Conservation (phyloP, 768 basidiomycete species). For the Cystoderma amianthinum region DNA sequence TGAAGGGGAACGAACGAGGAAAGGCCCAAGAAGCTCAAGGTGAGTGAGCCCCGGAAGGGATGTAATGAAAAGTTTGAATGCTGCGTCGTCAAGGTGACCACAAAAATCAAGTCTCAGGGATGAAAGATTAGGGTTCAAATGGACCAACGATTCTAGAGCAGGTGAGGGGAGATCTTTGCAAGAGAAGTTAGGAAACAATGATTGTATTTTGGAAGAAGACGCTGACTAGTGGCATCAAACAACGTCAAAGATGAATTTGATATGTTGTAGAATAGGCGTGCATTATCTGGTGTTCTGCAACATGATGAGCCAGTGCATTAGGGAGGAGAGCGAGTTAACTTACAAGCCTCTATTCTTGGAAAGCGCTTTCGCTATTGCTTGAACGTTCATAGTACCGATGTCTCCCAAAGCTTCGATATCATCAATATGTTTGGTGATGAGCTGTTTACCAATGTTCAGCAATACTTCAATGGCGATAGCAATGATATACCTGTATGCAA, state of each 20-base stretch:
- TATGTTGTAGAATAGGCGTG: conserved; percentile 75
- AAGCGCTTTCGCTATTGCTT: conserved; percentile 76
- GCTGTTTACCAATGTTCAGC: conserved; percentile 26
- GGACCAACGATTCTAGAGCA: conserved; percentile 63
- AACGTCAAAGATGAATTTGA: conserved; percentile 61
- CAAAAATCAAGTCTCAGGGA: conserved; percentile 79
- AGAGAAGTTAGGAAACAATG: conserved; percentile 2
- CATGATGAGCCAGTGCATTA: conserved; percentile 3
- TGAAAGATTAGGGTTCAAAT: conserved; percentile 81
- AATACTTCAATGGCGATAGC: neutral
- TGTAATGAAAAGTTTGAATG: conserved; percentile 50
- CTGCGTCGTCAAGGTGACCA: conserved; percentile 66
- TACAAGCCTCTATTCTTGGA: conserved; percentile 79
- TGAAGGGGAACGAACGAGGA: conserved; percentile 64
- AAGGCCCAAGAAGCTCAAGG: conserved; percentile 82
- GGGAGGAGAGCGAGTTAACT: conserved; percentile 21
- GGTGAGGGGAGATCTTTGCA: conserved; percentile 57
- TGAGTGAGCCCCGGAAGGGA: conserved; percentile 61
- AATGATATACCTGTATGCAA: conserved; percentile 65
- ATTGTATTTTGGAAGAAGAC: too few relatives aligned
- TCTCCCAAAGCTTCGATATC: conserved; percentile 88
- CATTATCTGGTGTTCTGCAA: conserved; percentile 70
- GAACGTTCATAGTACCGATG: conserved; percentile 78
- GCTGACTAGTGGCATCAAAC: conserved; percentile 86
- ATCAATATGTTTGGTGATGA: conserved; percentile 81